These are phyloP conservation scores for Geranomyces michiganensis DNA, from an alignment of 192 early-diverging fungal species.

Conservation along the genomic window DNA sequence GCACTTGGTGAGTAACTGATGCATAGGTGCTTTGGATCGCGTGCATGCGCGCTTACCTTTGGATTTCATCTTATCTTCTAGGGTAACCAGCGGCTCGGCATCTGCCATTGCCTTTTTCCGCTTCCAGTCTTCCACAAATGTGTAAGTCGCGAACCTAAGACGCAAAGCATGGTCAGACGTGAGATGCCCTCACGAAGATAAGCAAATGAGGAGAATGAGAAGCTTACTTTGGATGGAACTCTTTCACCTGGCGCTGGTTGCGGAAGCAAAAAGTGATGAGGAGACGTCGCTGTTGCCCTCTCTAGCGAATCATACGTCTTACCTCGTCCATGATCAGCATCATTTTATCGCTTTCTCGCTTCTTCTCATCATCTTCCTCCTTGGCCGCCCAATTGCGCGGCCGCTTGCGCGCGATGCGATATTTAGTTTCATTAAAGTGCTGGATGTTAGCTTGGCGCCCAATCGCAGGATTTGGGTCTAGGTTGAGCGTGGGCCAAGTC, in stretches of 20 bases:
- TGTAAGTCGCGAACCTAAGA: constrained; percentile 26
- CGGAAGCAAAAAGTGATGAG: no score
- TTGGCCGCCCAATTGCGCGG: constrained; percentile 34
- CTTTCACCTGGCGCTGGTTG: not conserved
- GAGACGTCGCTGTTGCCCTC: no score
- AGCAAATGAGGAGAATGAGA: not conserved
- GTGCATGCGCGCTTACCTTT: constrained; percentile 13
- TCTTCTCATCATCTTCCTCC: constrained; percentile 35
- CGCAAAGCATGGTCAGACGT: not conserved
- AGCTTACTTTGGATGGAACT: constrained; percentile 33
- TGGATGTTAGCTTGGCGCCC: not conserved
- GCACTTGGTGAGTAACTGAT: not conserved
- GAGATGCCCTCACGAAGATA: no score
- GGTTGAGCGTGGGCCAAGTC: not conserved
- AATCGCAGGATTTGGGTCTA: constrained; percentile 27
- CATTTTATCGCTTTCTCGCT: constrained; percentile 33
- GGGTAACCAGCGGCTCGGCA: constrained; percentile 28
- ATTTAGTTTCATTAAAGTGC: constrained; percentile 34
- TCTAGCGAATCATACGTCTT: not conserved
- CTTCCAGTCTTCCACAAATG: constrained; percentile 45
- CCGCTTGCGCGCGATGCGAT: constrained; percentile 31
- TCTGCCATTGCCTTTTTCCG: constrained; percentile 34
- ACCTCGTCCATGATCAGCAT: constrained; percentile 48
- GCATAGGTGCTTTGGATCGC: not conserved
- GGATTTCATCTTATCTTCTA: constrained; percentile 33